These are phyloP conservation scores for Penicillium nucicola DNA, from an alignment of 495 filamentous ascomycete genomes.

Conservation along the genomic window DNA sequence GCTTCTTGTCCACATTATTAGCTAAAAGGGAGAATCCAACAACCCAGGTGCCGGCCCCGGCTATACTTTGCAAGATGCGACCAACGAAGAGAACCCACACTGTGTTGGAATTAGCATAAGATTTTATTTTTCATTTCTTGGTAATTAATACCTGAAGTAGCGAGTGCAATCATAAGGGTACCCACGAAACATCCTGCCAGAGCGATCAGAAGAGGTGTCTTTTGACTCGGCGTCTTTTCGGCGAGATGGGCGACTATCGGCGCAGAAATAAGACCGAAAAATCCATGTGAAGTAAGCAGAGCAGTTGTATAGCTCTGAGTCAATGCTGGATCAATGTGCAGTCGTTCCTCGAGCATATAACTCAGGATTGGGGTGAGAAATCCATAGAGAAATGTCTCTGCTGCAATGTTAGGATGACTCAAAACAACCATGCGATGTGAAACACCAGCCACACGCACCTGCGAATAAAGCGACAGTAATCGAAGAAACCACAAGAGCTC, in stretches of 20 bases:
- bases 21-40: constrained; percentile 15
- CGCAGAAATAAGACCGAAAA: constrained; percentile 13
- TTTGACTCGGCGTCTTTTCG: constrained; percentile 16
- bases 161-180: constrained; percentile 18
- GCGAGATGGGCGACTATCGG: constrained; percentile 27
- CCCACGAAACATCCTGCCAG: constrained; percentile 15
- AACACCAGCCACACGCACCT: constrained; percentile 10
- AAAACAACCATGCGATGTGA: background rate
- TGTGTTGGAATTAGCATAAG: too few species aligned
- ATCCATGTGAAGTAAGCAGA: constrained; percentile 16
- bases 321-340: constrained; percentile 14
- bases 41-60: constrained; percentile 14
- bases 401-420: constrained; percentile 1
- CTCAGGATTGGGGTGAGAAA: constrained; percentile 27
- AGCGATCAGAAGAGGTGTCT: constrained; percentile 17
- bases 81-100: constrained; percentile 14
- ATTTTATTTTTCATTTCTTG: too few species aligned
- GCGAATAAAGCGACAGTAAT: constrained; percentile 17
- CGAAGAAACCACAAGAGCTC: constrained; percentile 13
- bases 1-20: constrained; percentile 4
- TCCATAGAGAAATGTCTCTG: constrained; percentile 28
- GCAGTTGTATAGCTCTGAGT: constrained; percentile 18
- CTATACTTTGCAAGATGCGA: constrained; percentile 14
- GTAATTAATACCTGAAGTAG: background rate
- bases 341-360: constrained; percentile 25